phyloP scores from a whole-genome alignment of 768 basidiomycete species.

The Lentinula aciculospora region DNA sequence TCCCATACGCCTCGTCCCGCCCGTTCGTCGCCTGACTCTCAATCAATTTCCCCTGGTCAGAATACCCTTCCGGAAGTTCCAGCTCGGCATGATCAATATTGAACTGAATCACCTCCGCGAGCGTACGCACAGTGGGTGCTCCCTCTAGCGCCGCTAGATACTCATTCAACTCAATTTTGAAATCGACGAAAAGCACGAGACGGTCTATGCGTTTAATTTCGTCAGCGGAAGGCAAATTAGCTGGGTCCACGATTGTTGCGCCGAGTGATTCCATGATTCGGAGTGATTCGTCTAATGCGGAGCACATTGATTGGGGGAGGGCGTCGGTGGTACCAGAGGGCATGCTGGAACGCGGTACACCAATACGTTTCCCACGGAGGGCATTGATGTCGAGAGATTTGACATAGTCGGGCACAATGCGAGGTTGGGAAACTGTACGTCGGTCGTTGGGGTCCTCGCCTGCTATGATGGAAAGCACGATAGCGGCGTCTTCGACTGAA shows the following conservation, averaged over 20 bases:
- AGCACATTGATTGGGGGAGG: constrained; percentile 15
- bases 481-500: constrained; percentile 31
- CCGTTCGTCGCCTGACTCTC: neutral
- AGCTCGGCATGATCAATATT: constrained; percentile 36
- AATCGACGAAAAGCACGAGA: constrained; percentile 28
- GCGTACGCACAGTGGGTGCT: constrained; percentile 32
- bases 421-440: constrained; percentile 34
- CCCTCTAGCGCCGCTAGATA: constrained; percentile 32
- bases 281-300: constrained; percentile 33
- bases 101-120: constrained; percentile 38
- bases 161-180: constrained; percentile 35
- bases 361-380: constrained; percentile 36
- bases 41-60: neutral
- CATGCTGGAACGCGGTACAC: constrained; percentile 34
- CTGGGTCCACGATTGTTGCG: constrained; percentile 40
- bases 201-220: constrained; percentile 27
- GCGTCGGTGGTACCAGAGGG: constrained; percentile 12
- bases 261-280: constrained; percentile 31
- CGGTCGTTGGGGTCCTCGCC: constrained; percentile 36
- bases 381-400: constrained; percentile 28
- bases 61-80: constrained; percentile 20
- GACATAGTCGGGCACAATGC: constrained; percentile 33
- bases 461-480: constrained; percentile 32
- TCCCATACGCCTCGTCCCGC: neutral
- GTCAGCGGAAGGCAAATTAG: constrained; percentile 33